Evolutionary conservation across 2,329 filamentous ascomycete species (phyloP).

Genomic region (Trichothecium roseum): DNA sequence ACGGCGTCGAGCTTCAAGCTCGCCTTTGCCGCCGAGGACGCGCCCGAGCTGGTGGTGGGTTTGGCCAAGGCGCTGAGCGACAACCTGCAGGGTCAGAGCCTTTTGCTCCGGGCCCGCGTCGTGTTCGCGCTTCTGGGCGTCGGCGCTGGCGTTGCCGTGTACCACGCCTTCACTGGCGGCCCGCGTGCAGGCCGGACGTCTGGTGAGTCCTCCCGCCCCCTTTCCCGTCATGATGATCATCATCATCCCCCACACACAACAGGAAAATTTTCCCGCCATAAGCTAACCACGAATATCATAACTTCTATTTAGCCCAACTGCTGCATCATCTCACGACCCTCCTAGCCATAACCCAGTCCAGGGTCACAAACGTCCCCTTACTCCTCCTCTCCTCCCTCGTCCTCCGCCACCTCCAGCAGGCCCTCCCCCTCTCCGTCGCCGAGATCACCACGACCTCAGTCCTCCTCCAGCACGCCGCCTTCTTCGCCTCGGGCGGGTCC

Average conservation of each 20-base stretch:
- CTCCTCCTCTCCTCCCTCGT: conserved; percentile 64
- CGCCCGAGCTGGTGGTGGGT: conserved; percentile 64
- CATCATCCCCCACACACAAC: too few species aligned
- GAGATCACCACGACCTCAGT: conserved; percentile 62
- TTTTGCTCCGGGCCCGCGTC: conserved; percentile 37
- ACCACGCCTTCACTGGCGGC: conserved; percentile 22
- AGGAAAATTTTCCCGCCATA: too few species aligned
- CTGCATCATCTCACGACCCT: conserved; percentile 65
- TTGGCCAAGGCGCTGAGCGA: conserved; percentile 29
- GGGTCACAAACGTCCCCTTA: conserved; percentile 74
- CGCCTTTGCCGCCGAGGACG: conserved; percentile 77
- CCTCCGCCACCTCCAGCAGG: conserved; percentile 34
- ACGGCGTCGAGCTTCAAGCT: conserved; percentile 76
- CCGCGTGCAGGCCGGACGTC: conserved; percentile 13
- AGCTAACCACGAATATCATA: too few species aligned
- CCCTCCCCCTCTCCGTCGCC: conserved; percentile 34
- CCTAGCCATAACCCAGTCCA: conserved; percentile 78
- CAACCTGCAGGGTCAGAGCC: conserved; percentile 28
- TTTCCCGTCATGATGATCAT: too few species aligned
- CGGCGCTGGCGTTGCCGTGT: conserved; percentile 26
- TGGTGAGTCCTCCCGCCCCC: conserved; percentile 12
- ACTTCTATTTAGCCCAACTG: conserved; percentile 26
- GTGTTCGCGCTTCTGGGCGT: conserved; percentile 38
- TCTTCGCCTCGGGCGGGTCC: conserved; percentile 83
- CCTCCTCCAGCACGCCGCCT: conserved; percentile 70